These are phyloP conservation scores for Phytophthora meadii DNA, from an alignment of 352 stramenopile species.

Conservation along the genomic window DNA sequence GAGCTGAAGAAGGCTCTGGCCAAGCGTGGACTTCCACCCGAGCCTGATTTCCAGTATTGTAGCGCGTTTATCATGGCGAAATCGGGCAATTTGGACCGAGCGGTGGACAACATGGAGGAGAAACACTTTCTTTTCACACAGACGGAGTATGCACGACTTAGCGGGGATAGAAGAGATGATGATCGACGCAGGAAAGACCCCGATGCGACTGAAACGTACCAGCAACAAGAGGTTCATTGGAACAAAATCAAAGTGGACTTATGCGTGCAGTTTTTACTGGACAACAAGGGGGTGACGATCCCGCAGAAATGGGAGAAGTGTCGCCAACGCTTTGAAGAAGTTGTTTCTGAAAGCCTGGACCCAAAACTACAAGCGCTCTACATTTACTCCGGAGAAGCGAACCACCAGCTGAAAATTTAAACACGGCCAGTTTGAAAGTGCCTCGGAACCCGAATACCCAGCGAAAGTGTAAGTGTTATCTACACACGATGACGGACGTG, in stretches of 20 bases:
- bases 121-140: neutral
- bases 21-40: neutral
- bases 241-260: neutral
- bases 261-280: neutral
- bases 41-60: neutral
- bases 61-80: neutral
- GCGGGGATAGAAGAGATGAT: neutral
- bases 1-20: neutral
- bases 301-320: neutral
- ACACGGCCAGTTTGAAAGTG: too few species aligned
- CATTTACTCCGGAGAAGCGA: neutral
- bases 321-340: neutral
- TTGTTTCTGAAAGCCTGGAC: neutral
- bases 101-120: neutral
- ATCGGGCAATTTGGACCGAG: neutral
- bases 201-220: neutral
- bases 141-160: neutral
- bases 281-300: neutral
- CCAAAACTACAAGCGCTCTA: neutral
- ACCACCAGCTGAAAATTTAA: too few species aligned
- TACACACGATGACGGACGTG: too few species aligned
- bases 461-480: too few species aligned
- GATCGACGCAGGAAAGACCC: too few species aligned
- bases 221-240: too few species aligned
- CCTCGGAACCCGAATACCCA: too few species aligned